Evolutionary conservation across 2,329 filamentous ascomycete genomes (phyloP), one percentile per base, ranked within the genome.

Genomic region (Beauveria australis): DNA sequence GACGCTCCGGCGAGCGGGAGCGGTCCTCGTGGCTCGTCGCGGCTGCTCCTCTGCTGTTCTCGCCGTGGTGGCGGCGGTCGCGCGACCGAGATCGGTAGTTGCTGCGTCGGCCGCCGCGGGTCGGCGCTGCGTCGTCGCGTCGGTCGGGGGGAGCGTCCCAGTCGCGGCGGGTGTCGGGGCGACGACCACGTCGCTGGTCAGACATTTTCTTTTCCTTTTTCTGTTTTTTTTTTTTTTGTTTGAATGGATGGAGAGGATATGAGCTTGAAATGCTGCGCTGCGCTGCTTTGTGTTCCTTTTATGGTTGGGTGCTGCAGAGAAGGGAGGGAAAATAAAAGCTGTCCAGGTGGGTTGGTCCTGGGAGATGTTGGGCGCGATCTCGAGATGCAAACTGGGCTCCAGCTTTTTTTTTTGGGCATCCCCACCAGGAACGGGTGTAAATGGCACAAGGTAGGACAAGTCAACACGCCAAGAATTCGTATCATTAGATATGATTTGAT

Each of bases 101-200:
- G 54, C 72, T 69, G 46, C 68, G 66, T 53, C 71, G 69, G 3
- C 68, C 65, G n/a, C 71, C 67, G 56, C 66, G 63, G 59, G 64
- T 64, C 55, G 37, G 64, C 63, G 18, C 63, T 60, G 44, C 64
- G 30, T 73, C 71, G 58, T 71, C 71, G 58, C 72, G 73, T 19
- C 76, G 74, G 59, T 79, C 76, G 12, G 77, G 73, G 47, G 81
- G 74, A 40, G 81, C 79, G 63, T 88, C 85, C 82, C 83, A 84
- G 79, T 84, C 84, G 57, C 82, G 77, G 55, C 80, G 57, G 40
- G 48, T 37, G 19, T 53, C 84, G 26, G 71, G 70, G 51, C 74
- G 71, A 56, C 72, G 69, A 28, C 64, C 63, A 52, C 73, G 69
- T 53, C 73, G 69, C 18, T 69, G 63, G 63, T 75, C 74, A 53